Evolutionary conservation across 2,329 filamentous ascomycete genomes (phyloP).

Genomic region (Hypoxylon sp.): DNA sequence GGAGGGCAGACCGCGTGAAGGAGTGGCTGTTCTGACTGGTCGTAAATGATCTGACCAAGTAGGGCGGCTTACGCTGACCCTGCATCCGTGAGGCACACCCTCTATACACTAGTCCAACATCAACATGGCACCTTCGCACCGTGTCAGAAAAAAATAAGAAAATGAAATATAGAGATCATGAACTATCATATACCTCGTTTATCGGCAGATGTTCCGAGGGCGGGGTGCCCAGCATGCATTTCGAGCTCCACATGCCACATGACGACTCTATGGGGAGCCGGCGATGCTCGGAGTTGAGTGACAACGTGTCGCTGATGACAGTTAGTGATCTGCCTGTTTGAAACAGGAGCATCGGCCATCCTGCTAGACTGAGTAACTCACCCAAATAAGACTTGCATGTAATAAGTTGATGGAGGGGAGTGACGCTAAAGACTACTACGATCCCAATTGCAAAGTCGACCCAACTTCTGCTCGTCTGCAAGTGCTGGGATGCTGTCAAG

Average conservation of each 20-base stretch:
- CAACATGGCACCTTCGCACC: slow-evolving; percentile 35
- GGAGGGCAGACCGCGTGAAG: slow-evolving; percentile 49
- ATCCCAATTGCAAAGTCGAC: slow-evolving; percentile 39
- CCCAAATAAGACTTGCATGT: slow-evolving; percentile 43
- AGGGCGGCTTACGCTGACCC: slow-evolving; percentile 48
- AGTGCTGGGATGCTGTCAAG: slow-evolving; percentile 36
- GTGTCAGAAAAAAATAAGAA: slow-evolving; percentile 27
- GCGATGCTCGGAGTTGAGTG: slow-evolving; percentile 40
- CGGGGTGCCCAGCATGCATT: slow-evolving; percentile 40
- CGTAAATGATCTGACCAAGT: slow-evolving; percentile 48
- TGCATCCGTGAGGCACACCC: slow-evolving; percentile 45
- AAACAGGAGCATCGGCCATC: slow-evolving; percentile 43
- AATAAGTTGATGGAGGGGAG: slow-evolving; percentile 47
- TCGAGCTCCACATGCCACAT: slow-evolving; percentile 46
- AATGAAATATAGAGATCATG: slow-evolving; percentile 21
- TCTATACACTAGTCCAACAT: slow-evolving; percentile 31
- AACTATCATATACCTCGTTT: slow-evolving; percentile 35
- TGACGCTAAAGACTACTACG: slow-evolving; percentile 44
- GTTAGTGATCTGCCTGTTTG: slow-evolving; percentile 46
- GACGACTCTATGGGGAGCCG: slow-evolving; percentile 38
- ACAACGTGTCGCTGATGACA: slow-evolving; percentile 44
- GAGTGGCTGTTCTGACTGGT: slow-evolving; percentile 50
- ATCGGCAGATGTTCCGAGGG: slow-evolving; percentile 47
- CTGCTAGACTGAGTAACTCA: slow-evolving; percentile 42
- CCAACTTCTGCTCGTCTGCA: slow-evolving; percentile 42